Percentiles rank a stretch among this genome's conserved stretches.
These are phyloP conservation scores for Colletotrichum camelliae DNA, from an alignment of 2,329 filamentous ascomycete species.

Conservation along the genomic window DNA sequence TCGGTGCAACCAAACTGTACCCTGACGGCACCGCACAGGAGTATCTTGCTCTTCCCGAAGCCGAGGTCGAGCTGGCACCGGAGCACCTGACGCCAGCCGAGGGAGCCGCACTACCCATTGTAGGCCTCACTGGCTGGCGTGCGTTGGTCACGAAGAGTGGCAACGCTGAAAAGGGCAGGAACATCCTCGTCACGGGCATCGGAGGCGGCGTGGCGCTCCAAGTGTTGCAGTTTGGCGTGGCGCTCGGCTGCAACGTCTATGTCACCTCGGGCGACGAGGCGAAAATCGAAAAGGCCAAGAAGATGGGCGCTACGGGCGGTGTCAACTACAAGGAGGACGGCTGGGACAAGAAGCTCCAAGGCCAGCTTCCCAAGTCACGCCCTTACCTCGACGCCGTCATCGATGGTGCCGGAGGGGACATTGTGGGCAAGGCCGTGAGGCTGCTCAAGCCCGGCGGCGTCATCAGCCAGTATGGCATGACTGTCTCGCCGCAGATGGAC, in stretches of 20 bases:
- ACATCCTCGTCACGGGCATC: conserved; percentile 88
- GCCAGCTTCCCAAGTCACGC: conserved; percentile 66
- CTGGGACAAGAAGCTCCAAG: conserved; percentile 80
- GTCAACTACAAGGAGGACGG: conserved; percentile 78
- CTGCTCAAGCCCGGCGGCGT: conserved; percentile 83
- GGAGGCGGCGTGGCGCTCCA: conserved; percentile 90
- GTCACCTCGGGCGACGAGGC: conserved; percentile 77
- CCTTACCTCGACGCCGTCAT: conserved; percentile 82
- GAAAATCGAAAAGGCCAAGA: conserved; percentile 76
- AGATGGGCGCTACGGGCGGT: conserved; percentile 81
- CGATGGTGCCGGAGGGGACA: conserved; percentile 88
- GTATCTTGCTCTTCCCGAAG: conserved; percentile 69
- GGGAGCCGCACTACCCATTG: conserved; percentile 83
- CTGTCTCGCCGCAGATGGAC: conserved; percentile 81
- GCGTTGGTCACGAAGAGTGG: conserved; percentile 81
- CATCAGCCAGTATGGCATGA: conserved; percentile 93
- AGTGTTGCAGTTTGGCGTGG: conserved; percentile 80
- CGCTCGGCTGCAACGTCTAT: conserved; percentile 76
- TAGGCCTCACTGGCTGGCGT: conserved; percentile 87
- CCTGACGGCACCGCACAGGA: conserved; percentile 78
- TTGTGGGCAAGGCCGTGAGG: conserved; percentile 71
- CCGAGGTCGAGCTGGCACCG: conserved; percentile 79
- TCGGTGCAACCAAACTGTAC: conserved; percentile 71
- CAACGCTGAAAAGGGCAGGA: conserved; percentile 67
- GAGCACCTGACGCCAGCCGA: conserved; percentile 74